Percentiles rank a stretch among this genome's conserved stretches.
These are phyloP conservation scores for Pistacia atlantica DNA, from an alignment of 345 rosid genomes.

Conservation along the genomic window DNA sequence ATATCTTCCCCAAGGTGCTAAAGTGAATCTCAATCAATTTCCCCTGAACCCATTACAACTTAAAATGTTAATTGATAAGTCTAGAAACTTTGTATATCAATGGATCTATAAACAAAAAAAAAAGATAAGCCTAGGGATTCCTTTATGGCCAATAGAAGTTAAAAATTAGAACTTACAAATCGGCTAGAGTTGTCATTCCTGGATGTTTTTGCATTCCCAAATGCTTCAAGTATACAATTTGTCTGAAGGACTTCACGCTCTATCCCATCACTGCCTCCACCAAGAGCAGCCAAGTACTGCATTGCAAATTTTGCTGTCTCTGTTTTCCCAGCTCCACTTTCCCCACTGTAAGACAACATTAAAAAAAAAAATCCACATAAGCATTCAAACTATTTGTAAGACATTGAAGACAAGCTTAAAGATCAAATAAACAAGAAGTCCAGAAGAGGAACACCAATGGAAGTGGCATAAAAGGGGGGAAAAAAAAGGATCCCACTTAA, in stretches of 20 bases:
- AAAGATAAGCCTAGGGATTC: not conserved
- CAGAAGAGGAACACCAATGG: conserved; percentile 4
- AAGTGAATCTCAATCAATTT: conserved; percentile 88
- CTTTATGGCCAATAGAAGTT: conserved; percentile 8
- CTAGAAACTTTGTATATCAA: not conserved
- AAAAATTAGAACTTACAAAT: conserved; percentile 60
- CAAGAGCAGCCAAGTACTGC: conserved; percentile 89
- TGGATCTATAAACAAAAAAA: not conserved
- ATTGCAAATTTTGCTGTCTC: conserved; percentile 93
- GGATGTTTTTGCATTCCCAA: conserved; percentile 96
- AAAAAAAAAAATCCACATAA: conserved; percentile 10
- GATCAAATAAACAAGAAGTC: conserved; percentile 11
- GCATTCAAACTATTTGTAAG: conserved; percentile 9
- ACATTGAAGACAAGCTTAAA: not conserved
- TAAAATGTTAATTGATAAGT: not conserved
- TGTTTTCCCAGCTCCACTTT: conserved; percentile 98
- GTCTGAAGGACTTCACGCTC: conserved; percentile 69
- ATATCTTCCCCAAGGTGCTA: conserved; percentile 72
- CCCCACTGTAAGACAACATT: conserved; percentile 65
- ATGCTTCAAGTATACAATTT: conserved; percentile 85
- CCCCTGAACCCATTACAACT: conserved; percentile 55
- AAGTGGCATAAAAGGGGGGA: conserved; percentile 1
- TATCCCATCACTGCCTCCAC: conserved; percentile 76
- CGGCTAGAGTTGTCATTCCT: conserved; percentile 91
- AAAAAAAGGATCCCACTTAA: conserved; percentile 1